Evolutionary conservation across 2,329 filamentous ascomycete species (phyloP), one percentile per base, ranked within the genome.

Genomic region (Clarireedia homoeocarpa): DNA sequence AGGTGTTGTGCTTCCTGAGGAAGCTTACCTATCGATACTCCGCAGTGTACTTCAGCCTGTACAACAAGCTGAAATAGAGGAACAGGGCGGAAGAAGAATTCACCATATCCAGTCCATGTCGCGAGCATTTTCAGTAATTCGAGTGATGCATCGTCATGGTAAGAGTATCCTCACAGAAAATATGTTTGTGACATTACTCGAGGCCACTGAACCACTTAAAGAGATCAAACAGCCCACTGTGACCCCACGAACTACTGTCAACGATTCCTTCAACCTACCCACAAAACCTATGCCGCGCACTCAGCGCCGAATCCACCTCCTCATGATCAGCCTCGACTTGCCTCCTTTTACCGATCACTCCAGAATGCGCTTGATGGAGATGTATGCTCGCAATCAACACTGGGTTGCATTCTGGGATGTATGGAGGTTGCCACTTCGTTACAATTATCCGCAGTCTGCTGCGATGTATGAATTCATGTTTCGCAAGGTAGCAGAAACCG

Each of bases 331-430:
- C 4, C 67, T 81, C 4, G 66, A 78, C n/a, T 59, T 68, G 0
- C 70, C 74, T 48, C 72, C 73, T n/a, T 73, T 74, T 50, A 61
- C 66, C 23, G 71, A 74, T 26, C 54, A 59, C 3, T 68, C 73
- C 48, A 66, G 74, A 9, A 65, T 71, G 45, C 69, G 69, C 17
- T 69, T 82, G 38, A 70, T 82, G 70, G 62, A 68, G 3, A 71
- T 73, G 1, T 78, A 82, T 59, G 74, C 79, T 5, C 60, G 62
- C 20, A 73, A 74, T 57, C 64, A 67, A 17, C 71, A 82, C 61
- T 85, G 81, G 75, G 67, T 75, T 15, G 71, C 73, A 5, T 82
- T 88, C 63, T 86, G 82, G 83, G 74, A 80, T 20, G 65, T 76
- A 9, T 88, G 85, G 75, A 76, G 77, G 54, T 73, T 76, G 55